Percentiles rank a stretch among this genome's conserved stretches.
Conservation (phyloP, 352 stramenopile genomes). For the Phytopythium delawarense region DNA sequence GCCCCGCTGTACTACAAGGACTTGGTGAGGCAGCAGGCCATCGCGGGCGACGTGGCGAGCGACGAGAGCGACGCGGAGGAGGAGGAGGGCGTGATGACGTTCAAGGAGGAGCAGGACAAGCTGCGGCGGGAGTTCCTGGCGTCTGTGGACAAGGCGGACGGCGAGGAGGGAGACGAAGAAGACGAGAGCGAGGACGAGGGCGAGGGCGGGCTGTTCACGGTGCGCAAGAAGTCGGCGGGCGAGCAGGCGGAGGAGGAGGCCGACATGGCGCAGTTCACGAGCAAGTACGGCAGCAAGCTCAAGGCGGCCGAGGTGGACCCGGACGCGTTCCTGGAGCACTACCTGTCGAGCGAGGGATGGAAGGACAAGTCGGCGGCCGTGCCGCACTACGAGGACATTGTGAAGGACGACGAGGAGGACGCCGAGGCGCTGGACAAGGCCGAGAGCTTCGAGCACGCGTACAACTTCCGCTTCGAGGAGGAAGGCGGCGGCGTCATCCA, state of each 20-base stretch:
- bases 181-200: conserved; percentile 52
- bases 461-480: conserved; percentile 99
- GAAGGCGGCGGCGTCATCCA: conserved; percentile 85
- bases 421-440: conserved; percentile 91
- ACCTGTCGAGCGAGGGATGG: conserved; percentile 75
- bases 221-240: conserved; percentile 58
- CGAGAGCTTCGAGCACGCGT: conserved; percentile 97
- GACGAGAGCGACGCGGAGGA: conserved; percentile 64
- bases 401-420: conserved; percentile 88
- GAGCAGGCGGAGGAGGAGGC: conserved; percentile 68
- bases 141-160: conserved; percentile 34
- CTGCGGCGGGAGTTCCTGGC: conserved; percentile 67
- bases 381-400: conserved; percentile 80
- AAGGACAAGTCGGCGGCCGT: conserved; percentile 70
- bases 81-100: conserved; percentile 40
- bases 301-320: conserved; percentile 63
- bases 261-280: conserved; percentile 55
- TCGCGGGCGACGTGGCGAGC: conserved; percentile 76
- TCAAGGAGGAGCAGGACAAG: conserved; percentile 63
- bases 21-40: conserved; percentile 93
- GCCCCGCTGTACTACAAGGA: conserved; percentile 92
- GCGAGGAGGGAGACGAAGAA: conserved; percentile 30
- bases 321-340: conserved; percentile 77
- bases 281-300: conserved; percentile 58
- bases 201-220: conserved; percentile 66